Evolutionary conservation across 805 yeast species (phyloP), one percentile per base, ranked within the genome.

Genomic region (Ogataea ramenticola): DNA sequence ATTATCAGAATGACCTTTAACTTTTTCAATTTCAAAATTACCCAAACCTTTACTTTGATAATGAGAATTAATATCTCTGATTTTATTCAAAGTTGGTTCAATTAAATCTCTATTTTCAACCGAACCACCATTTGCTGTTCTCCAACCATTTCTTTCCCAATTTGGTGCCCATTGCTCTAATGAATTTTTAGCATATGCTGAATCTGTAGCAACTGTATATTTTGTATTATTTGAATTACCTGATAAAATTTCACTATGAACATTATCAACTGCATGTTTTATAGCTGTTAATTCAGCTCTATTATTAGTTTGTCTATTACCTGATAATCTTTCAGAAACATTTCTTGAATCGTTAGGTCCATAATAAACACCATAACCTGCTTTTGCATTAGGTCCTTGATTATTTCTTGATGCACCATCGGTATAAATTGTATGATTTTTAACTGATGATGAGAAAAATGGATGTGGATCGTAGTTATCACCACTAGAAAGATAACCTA

Each of bases 351-450:
- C 83, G 31, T 60, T 54, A 0, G 51, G 64, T 0, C 88, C 90
- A 58, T 73, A 86, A 57, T 66, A 87, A 0, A 84, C 85, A 21
- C 96, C 97, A 54, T 75, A 79, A 0, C 97, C 96, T 0, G 82
- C 80, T 3, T 52, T 45, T 1, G 73, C 67, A 11, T 21, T 29
- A 9, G 51, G 50, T 19, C 55, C 64, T 0, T 88, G 89, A 52
- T 83, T 82, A 4, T 75, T 72, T 10, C 80, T 64, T 0, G 81
- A 69, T 0, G 95, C 85, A 0, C 96, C 97, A 61, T 89, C 97
- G 19, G 87, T 81, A 54, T 75, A 89, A 0, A 87, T 67, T 3
- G 37, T 34, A 9, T 17, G 22, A 11, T 33, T 20, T 6, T 12
- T 24, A 8, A 29, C 6, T 9, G 27, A 21, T 30, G 24, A 15